Base-by-base conservation (phyloP, 306 rosid genomes). In the Cicer judaicum region DNA sequence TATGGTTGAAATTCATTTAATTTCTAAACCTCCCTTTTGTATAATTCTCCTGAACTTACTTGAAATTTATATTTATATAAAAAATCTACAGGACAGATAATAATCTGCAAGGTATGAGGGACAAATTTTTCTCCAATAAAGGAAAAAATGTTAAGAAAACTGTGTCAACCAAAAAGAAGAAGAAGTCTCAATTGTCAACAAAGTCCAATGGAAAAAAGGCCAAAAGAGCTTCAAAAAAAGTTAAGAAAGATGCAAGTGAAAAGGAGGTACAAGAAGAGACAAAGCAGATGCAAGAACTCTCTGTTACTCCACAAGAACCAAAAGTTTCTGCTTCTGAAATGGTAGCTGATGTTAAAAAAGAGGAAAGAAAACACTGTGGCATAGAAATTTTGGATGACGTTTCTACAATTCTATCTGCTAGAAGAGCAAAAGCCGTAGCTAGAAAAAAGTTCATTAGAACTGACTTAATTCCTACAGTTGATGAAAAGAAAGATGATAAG, bases 31-130 rank as follows among this genome's bases (percentile, higher is more conserved):
- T 63, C 13, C 14, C 1, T 43, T 18, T 65, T 42, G 54, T 18
- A 1, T 39, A 42, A 1, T 43, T 19, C 3, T 16, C 7, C 6
- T 11, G 59, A 71, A 39, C 60, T 59, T 72, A 40, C 40, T 44
- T 43, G 6, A 76, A 3, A 68, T 29, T 7, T 13, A 16, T 43
- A 7, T n/a, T 12, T 53, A 41, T 72, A 40, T 74, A 70, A 56
- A 49, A 68, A 12, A 59, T 80, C 15, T 66, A 38, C 89, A 91
- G 97, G 85, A 0, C 74, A 1, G 97, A 91, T 72, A 63, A 65
- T 41, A 47, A 2, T 61, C 59, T 74, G 43, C 85, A 81, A 79
- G 73, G 24, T 40, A 36, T 91, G 75, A 83, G 81, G 67, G 76
- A 50, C 10, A 87, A 67, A 63, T 7, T 91, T 65, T 59, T 89